A percentile compares a stretch with the other conserved stretches of the same genome.
Evolutionary conservation across 1,139 yeast genomes (phyloP).

Genomic region (Pichia sp.): DNA sequence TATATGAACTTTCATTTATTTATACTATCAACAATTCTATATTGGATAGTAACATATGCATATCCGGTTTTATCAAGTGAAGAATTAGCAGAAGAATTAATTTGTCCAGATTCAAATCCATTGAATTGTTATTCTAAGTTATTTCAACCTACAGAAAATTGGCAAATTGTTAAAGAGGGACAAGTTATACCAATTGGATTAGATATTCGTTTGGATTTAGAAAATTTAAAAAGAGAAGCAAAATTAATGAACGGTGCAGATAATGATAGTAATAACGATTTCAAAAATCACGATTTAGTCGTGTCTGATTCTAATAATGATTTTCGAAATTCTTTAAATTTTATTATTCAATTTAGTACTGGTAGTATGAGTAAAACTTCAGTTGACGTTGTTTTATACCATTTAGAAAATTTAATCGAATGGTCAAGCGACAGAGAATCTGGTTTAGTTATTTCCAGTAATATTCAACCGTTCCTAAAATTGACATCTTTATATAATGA

Average conservation of each 20-base stretch:
- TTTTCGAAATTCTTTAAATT: constrained; percentile 4
- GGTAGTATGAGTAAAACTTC: neutral
- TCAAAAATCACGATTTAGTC: constrained; percentile 12
- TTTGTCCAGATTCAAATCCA: constrained; percentile 43
- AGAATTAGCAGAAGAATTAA: constrained; percentile 23
- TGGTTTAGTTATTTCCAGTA: constrained; percentile 40
- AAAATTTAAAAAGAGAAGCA: constrained; percentile 64
- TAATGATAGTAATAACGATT: constrained; percentile 1
- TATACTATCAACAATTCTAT: neutral
- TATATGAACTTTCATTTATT: neutral
- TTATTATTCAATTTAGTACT: constrained; percentile 4
- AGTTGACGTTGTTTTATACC: constrained; percentile 13
- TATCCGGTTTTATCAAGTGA: constrained; percentile 6
- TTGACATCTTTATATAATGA: constrained; percentile 20
- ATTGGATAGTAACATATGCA: constrained; percentile 11
- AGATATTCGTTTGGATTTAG: constrained; percentile 65
- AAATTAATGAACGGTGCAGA: constrained; percentile 33
- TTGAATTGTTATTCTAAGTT: constrained; percentile 56
- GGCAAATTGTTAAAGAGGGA: constrained; percentile 63
- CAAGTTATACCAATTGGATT: constrained; percentile 74
- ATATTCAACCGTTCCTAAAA: constrained; percentile 20
- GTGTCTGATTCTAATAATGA: constrained; percentile 4
- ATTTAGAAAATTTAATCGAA: constrained; percentile 49
- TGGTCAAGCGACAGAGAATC: constrained; percentile 60
- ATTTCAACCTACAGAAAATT: constrained; percentile 56